These are phyloP conservation scores for Mitragyna speciosa DNA, from an alignment of 257 asterid genomes.

Conservation along the genomic window DNA sequence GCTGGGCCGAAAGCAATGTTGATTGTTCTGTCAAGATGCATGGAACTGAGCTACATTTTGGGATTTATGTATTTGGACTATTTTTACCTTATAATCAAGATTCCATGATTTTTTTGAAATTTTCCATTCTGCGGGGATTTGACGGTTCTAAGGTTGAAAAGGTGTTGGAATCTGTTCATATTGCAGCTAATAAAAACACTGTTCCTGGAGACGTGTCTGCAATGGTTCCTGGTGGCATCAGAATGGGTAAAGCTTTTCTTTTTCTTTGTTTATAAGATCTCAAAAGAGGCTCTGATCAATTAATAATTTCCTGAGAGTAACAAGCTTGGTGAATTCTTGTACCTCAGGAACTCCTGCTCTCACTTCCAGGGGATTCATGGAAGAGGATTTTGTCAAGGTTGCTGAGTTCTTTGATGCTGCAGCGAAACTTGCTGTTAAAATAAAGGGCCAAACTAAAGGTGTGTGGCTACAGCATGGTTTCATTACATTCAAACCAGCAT, in stretches of 20 bases:
- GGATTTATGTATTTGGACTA: neutral
- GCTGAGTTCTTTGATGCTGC: conserved; percentile 53
- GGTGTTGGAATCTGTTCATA: conserved; percentile 82
- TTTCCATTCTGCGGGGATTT: conserved; percentile 47
- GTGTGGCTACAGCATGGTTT: conserved; percentile 2
- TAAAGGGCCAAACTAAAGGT: conserved; percentile 59
- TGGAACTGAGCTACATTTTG: neutral
- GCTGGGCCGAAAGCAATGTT: neutral
- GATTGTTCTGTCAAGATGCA: neutral
- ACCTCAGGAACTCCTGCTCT: conserved; percentile 84
- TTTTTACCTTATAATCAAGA: neutral
- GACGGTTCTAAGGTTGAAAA: conserved; percentile 91
- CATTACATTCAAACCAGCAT: neutral
- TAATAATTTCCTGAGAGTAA: neutral
- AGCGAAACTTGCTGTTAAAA: conserved; percentile 53
- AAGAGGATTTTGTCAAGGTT: conserved; percentile 64
- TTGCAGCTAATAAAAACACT: conserved; percentile 87
- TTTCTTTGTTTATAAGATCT: neutral
- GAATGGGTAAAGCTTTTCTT: conserved; percentile 59
- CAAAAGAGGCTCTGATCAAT: neutral
- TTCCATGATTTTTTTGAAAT: neutral
- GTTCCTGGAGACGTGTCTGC: conserved; percentile 96
- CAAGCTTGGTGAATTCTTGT: conserved; percentile 5
- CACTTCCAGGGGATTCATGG: conserved; percentile 81
- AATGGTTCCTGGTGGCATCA: conserved; percentile 96